These are phyloP conservation scores for Yamadazyma jaroonii DNA, from an alignment of 1,139 yeast species.

Conservation along the genomic window DNA sequence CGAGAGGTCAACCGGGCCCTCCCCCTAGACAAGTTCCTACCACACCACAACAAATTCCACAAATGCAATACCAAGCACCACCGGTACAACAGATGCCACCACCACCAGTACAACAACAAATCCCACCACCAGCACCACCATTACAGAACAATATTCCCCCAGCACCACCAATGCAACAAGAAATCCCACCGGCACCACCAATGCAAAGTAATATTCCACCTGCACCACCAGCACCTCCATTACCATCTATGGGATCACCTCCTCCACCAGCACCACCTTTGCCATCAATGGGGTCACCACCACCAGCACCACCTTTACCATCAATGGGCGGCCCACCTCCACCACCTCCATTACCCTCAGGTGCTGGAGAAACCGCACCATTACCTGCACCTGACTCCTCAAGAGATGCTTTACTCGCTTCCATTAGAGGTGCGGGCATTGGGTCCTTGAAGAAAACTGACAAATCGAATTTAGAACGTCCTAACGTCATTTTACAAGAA, in stretches of 20 bases:
- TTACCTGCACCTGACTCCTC: constrained; percentile 42
- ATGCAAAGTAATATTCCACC: constrained; percentile 13
- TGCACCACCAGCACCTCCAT: constrained; percentile 11
- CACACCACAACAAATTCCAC: too few species aligned
- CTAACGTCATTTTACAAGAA: constrained; percentile 69
- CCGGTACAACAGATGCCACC: constrained; percentile 8
- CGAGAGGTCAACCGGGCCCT: constrained; percentile 18
- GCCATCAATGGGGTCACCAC: constrained; percentile 18
- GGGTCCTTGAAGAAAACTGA: constrained; percentile 72
- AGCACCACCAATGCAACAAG: constrained; percentile 10
- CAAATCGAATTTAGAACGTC: constrained; percentile 77
- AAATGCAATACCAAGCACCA: too few species aligned
- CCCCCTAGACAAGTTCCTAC: too few species aligned
- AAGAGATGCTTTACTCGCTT: constrained; percentile 81
- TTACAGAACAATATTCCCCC: constrained; percentile 4
- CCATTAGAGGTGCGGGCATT: constrained; percentile 77
- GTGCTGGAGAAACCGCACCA: constrained; percentile 19
- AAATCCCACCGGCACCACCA: constrained; percentile 6
- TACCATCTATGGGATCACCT: constrained; percentile 3
- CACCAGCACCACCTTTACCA: constrained; percentile 33
- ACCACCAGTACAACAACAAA: constrained; percentile 13
- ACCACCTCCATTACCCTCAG: constrained; percentile 35
- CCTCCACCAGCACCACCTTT: constrained; percentile 19
- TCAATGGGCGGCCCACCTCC: constrained; percentile 14
- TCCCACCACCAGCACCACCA: constrained; percentile 3